These are phyloP conservation scores for Trapa incisa DNA, from an alignment of 345 rosid genomes.

Conservation along the genomic window DNA sequence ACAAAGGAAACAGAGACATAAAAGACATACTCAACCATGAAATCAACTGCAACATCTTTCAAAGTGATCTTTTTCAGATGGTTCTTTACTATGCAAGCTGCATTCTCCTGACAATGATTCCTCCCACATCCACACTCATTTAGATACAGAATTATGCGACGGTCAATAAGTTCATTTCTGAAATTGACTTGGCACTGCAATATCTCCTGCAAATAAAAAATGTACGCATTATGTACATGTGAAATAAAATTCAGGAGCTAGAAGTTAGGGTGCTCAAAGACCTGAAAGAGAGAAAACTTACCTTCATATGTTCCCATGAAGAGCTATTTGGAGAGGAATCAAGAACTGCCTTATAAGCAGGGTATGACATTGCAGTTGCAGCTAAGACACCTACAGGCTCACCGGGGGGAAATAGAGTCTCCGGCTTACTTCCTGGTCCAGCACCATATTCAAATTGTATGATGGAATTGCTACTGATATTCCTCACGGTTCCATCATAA, in stretches of 20 bases:
- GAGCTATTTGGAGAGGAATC: slow-evolving; percentile 84
- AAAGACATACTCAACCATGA: slow-evolving; percentile 66
- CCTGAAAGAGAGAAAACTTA: slow-evolving; percentile 13
- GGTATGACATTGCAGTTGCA: slow-evolving; percentile 95
- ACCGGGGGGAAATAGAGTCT: slow-evolving; percentile 58
- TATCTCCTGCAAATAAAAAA: slow-evolving; percentile 53
- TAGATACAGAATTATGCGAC: slow-evolving; percentile 58
- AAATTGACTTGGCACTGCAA: slow-evolving; percentile 68
- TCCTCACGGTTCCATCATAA: slow-evolving; percentile 88
- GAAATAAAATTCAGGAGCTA: background rate
- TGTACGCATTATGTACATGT: background rate
- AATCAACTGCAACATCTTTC: slow-evolving; percentile 49
- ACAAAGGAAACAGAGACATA: background rate
- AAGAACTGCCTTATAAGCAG: slow-evolving; percentile 96
- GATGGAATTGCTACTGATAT: slow-evolving; percentile 68
- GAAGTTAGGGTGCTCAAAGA: background rate
- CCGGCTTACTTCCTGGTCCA: slow-evolving; percentile 32
- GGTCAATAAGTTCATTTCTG: slow-evolving; percentile 56
- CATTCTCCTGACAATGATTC: slow-evolving; percentile 63
- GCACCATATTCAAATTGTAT: slow-evolving; percentile 72
- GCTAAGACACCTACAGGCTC: slow-evolving; percentile 98
- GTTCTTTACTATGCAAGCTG: slow-evolving; percentile 56
- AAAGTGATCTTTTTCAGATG: slow-evolving; percentile 70
- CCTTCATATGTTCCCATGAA: slow-evolving; percentile 99
- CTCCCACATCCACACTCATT: slow-evolving; percentile 67